Evolutionary conservation across 345 rosid genomes (phyloP).

Genomic region (Toxicodendron radicans): DNA sequence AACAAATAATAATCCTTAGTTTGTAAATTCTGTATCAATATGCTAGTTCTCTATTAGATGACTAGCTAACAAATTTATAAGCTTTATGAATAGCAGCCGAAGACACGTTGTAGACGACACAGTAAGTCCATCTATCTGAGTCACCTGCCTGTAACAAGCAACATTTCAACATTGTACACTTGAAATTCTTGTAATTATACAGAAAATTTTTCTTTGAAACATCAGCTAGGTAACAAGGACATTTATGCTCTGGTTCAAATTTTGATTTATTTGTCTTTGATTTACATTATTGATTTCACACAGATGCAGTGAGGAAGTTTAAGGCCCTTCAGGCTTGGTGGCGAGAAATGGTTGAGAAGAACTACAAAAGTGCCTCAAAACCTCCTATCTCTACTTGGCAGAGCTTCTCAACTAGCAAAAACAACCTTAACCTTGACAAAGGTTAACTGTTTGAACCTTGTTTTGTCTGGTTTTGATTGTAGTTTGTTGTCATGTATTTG

Average conservation of each 20-base stretch:
- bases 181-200: not conserved
- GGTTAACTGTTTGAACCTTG: conserved; percentile 38
- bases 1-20: too few species aligned
- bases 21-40: not conserved
- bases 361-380: conserved; percentile 37
- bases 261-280: not conserved
- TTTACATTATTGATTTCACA: conserved; percentile 13
- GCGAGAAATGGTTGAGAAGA: conserved; percentile 77
- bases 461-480: conserved; percentile 14
- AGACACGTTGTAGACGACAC: not conserved
- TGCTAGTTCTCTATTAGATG: not conserved
- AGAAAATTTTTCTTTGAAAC: not conserved
- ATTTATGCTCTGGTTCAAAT: not conserved
- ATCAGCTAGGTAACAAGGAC: not conserved
- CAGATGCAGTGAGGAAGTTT: conserved; percentile 74
- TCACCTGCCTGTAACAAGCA: not conserved
- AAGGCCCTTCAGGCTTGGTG: conserved; percentile 90
- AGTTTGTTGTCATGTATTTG: not conserved
- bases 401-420: conserved; percentile 30
- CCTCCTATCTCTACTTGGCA: conserved; percentile 33
- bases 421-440: conserved; percentile 30
- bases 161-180: not conserved
- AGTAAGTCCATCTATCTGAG: not conserved
- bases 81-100: not conserved
- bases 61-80: not conserved